Base-by-base conservation (phyloP, 257 asterid genomes). In the Handroanthus guayacan region DNA sequence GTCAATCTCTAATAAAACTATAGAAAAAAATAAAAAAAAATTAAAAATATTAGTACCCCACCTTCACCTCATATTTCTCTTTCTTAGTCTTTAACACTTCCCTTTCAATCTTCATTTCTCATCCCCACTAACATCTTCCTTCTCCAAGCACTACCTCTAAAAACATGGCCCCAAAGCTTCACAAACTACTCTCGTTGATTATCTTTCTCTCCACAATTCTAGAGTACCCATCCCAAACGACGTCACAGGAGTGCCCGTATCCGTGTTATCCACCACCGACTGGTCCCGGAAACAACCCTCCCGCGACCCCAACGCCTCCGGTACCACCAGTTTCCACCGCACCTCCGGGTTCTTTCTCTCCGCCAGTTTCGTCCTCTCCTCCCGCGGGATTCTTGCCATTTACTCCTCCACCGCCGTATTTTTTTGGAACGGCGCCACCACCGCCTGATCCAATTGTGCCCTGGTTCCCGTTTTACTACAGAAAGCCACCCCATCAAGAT, bases 181-280 rank as follows among this genome's bases (percentile, higher is more conserved):
- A 57, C 65, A 79, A 73, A 10, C 81, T 84, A 39, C 79, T 87
- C 84, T 34, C 77, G 17, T 34, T 72, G 36, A 82, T 89, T n/a
- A 16, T 88, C 1, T 9, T 78, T 16, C 71, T 81, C 76, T 72
- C 80, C 75, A 51, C 69, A n/a, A n/a, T 87, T 55, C 86, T 89
- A 25, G 47, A 78, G 39, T 81, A 62, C 69, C 88, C 85, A 51
- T 71, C 83, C 37, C 58, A 57, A 61, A 67, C 89, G 2, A 69
- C 82, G 18, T 47, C 96, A 37, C 98, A 93, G 76, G 97, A 89
- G 45, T 92, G 98, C 70, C 97, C 90, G 0, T 94, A 94, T 34
- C 98, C 98, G 2, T 94, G 98, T 43, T 87, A 78, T 52, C 98
- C 98, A 0, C 91, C 98, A n/a, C 97, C 98, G 0, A 89, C 80